A percentile compares a stretch with the other conserved stretches of the same genome.
Conservation (phyloP, 371 early-diverging fungal species). For the Mortierella sp. region DNA sequence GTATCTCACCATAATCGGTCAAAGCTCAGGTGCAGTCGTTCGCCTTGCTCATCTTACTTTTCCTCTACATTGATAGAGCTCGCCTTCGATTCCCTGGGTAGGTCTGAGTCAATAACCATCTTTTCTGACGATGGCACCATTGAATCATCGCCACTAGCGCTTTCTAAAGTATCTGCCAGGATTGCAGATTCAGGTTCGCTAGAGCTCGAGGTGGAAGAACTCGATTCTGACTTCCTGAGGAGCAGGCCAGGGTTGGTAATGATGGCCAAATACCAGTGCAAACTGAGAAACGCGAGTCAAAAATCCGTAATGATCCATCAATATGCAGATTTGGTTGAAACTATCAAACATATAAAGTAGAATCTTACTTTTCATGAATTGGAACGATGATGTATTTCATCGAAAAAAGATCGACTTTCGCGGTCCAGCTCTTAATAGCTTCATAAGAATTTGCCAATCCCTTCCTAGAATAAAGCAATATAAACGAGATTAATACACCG, state of each 20-base stretch:
- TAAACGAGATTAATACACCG: not conserved
- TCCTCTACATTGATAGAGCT: constrained; percentile 15
- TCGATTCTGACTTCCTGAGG: constrained; percentile 13
- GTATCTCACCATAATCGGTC: not conserved
- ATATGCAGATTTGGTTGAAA: not conserved
- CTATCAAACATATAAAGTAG: no score
- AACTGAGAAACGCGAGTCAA: constrained; percentile 21
- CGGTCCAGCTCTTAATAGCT: constrained; percentile 72
- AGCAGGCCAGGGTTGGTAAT: constrained; percentile 66
- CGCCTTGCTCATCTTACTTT: constrained; percentile 14
- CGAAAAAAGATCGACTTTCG: constrained; percentile 70
- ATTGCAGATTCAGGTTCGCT: not conserved
- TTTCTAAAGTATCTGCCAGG: not conserved
- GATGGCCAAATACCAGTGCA: constrained; percentile 81
- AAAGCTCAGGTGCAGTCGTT: not conserved
- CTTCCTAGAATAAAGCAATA: constrained; percentile 17
- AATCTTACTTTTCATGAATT: constrained; percentile 72
- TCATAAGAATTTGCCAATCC: constrained; percentile 58
- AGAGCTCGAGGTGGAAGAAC: not conserved
- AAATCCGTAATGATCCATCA: not conserved
- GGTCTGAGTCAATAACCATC: not conserved
- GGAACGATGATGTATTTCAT: constrained; percentile 73
- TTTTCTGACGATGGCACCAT: not conserved
- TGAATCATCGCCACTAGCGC: not conserved
- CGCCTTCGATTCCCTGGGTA: not conserved